Conservation (phyloP, 2,329 filamentous ascomycete species). For the Penicillium sp. region DNA sequence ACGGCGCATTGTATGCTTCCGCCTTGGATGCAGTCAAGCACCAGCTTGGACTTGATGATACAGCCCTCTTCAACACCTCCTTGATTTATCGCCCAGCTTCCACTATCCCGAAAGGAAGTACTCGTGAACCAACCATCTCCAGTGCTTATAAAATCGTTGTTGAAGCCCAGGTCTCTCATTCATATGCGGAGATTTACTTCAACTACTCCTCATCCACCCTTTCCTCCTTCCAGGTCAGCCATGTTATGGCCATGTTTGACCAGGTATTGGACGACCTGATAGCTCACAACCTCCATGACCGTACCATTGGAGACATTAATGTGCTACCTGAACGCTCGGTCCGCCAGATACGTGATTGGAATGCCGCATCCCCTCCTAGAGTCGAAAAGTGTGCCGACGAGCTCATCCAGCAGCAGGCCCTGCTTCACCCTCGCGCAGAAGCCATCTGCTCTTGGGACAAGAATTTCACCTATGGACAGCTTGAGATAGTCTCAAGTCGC, state of each 20-base stretch:
- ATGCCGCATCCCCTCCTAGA: slow-evolving; percentile 27
- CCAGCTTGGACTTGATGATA: slow-evolving; percentile 25
- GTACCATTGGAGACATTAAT: slow-evolving; percentile 29
- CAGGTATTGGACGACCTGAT: slow-evolving; percentile 33
- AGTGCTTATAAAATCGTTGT: slow-evolving; percentile 29
- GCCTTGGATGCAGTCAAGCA: slow-evolving; percentile 26
- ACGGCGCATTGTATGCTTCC: slow-evolving; percentile 19
- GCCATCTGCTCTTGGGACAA: slow-evolving; percentile 39
- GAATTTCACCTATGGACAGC: slow-evolving; percentile 36
- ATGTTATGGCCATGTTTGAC: slow-evolving; percentile 35
- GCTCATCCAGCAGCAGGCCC: slow-evolving; percentile 35
- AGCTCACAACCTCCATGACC: slow-evolving; percentile 6
- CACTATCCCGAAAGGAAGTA: slow-evolving; percentile 5
- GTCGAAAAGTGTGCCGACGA: slow-evolving; percentile 38
- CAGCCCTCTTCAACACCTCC: slow-evolving; percentile 32
- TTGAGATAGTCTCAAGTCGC: slow-evolving; percentile 39
- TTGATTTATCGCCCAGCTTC: slow-evolving; percentile 23
- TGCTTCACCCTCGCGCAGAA: slow-evolving; percentile 22
- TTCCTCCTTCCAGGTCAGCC: slow-evolving; percentile 34
- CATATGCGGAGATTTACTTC: slow-evolving; percentile 51
- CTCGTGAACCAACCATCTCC: slow-evolving; percentile 3
- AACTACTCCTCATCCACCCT: slow-evolving; percentile 53
- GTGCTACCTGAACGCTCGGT: slow-evolving; percentile 32
- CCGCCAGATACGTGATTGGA: slow-evolving; percentile 36
- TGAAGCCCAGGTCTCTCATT: slow-evolving; percentile 26